Evolutionary conservation across 2,329 filamentous ascomycete species (phyloP).

Genomic region (Penicillium crustosum): DNA sequence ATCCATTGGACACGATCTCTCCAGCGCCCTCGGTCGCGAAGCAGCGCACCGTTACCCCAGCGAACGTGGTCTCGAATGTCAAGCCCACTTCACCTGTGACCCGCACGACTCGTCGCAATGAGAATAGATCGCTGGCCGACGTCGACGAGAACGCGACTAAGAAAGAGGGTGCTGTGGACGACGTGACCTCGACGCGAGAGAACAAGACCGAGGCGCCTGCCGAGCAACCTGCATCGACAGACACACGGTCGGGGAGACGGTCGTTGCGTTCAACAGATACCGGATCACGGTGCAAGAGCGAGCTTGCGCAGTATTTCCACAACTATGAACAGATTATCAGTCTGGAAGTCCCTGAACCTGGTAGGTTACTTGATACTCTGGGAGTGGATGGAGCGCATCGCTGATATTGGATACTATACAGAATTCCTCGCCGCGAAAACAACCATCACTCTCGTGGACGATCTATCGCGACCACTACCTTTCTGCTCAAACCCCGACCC

Average conservation of each 20-base stretch:
- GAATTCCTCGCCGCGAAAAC: constrained; percentile 73
- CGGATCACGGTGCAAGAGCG: constrained; percentile 82
- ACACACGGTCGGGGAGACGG: constrained; percentile 55
- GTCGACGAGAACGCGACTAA: not conserved
- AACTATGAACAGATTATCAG: constrained; percentile 95
- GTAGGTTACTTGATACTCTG: constrained; percentile 48
- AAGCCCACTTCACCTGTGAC: constrained; percentile 18
- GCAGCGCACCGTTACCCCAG: constrained; percentile 8
- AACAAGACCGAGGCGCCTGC: constrained; percentile 8
- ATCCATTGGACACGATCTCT: constrained; percentile 30
- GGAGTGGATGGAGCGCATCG: not conserved
- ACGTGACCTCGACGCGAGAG: constrained; percentile 4
- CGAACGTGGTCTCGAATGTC: constrained; percentile 6
- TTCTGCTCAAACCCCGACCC: constrained; percentile 19
- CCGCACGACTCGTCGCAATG: constrained; percentile 17
- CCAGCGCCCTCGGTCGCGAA: constrained; percentile 10
- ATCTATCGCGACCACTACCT: constrained; percentile 42
- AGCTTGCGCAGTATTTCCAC: constrained; percentile 84
- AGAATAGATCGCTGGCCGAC: constrained; percentile 2
- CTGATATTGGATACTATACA: constrained; percentile 35
- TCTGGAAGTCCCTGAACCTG: constrained; percentile 73
- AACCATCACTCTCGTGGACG: constrained; percentile 68
- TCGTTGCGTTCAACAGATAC: constrained; percentile 83
- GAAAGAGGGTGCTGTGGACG: not conserved
- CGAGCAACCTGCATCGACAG: constrained; percentile 10